phyloP scores from a whole-genome alignment of 306 rosid species.

The Sicyos edulis region DNA sequence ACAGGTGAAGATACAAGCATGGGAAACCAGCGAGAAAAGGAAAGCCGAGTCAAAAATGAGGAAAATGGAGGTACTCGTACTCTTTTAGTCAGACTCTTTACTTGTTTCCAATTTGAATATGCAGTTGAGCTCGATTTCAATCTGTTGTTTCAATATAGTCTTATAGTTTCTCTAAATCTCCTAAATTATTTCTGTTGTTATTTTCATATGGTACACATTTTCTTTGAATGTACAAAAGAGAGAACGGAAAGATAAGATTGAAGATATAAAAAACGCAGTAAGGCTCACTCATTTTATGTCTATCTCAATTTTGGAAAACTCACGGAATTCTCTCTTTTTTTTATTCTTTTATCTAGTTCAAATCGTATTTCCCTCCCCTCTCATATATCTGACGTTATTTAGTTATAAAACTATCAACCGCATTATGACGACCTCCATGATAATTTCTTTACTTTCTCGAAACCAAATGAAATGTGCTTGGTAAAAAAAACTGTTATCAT shows the following conservation, averaged over 20 bases:
- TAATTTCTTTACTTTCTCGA: background rate
- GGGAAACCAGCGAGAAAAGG: slow-evolving; percentile 92
- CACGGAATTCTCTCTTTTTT: too few relatives aligned
- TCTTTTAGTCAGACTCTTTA: slow-evolving; percentile 1
- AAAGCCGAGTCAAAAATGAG: slow-evolving; percentile 93
- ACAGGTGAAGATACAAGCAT: slow-evolving; percentile 89
- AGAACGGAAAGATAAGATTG: background rate
- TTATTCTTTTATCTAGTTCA: background rate
- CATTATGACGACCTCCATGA: too few relatives aligned
- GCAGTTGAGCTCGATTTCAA: slow-evolving; percentile 7
- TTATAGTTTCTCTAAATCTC: background rate
- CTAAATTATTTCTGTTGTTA: background rate
- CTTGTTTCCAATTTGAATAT: background rate
- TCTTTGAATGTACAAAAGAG: background rate
- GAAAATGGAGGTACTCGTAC: slow-evolving; percentile 74
- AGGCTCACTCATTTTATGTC: background rate
- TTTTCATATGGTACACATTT: background rate
- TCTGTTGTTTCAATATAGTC: background rate
- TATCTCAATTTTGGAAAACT: background rate
- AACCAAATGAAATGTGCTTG: background rate
- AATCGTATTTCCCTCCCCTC: background rate
- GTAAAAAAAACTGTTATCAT: background rate
- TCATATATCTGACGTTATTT: background rate
- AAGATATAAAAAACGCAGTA: background rate
- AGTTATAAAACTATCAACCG: too few relatives aligned